Conservation (phyloP, 805 yeast species). For the Spathaspora gorwiae region DNA sequence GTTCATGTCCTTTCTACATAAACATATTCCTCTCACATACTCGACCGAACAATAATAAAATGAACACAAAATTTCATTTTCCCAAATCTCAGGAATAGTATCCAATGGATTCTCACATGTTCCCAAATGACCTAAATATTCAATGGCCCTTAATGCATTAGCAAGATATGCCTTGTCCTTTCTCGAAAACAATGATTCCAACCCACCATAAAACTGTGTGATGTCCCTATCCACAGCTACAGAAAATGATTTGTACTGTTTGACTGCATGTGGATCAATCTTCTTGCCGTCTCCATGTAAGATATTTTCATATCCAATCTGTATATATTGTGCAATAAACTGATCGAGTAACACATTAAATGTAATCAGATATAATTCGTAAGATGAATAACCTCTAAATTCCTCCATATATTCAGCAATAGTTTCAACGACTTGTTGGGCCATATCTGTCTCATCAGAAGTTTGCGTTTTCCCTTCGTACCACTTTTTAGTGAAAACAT, state of each 20-base stretch:
- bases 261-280: constrained; percentile 34
- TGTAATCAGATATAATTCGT: constrained; percentile 37
- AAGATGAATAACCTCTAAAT: constrained; percentile 43
- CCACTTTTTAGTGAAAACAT: constrained; percentile 69
- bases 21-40: constrained; percentile 61
- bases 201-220: constrained; percentile 30
- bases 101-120: constrained; percentile 33
- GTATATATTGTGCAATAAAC: constrained; percentile 33
- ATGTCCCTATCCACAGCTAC: constrained; percentile 38
- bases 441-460: constrained; percentile 39
- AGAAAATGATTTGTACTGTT: constrained; percentile 33
- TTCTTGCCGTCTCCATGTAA: constrained; percentile 39
- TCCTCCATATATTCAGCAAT: constrained; percentile 72
- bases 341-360: constrained; percentile 35
- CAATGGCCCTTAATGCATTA: constrained; percentile 38
- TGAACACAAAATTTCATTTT: constrained; percentile 48
- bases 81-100: constrained; percentile 48
- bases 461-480: constrained; percentile 41
- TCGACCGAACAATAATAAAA: constrained; percentile 78
- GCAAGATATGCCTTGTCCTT: constrained; percentile 36
- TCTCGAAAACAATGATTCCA: constrained; percentile 35
- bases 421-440: constrained; percentile 65
- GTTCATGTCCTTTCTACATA: constrained; percentile 44
- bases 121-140: constrained; percentile 35
- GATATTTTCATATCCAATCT: constrained; percentile 38